These are phyloP conservation scores for Epichloe amarillans DNA, from an alignment of 2,329 filamentous ascomycete genomes.

Conservation along the genomic window DNA sequence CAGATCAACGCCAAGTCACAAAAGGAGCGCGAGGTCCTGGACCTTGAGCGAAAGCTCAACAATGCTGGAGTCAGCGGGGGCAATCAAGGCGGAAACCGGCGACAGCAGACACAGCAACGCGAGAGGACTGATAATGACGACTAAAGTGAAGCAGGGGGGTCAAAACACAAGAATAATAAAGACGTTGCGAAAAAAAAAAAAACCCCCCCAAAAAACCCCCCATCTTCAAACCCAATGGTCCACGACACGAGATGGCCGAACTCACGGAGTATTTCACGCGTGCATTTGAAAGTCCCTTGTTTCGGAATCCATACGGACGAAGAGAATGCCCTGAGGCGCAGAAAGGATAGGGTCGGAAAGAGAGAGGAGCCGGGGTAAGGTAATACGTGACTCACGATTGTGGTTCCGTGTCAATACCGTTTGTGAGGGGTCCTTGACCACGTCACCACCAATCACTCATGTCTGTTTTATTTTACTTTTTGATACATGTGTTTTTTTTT, in stretches of 20 bases:
- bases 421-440: background rate
- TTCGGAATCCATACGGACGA: too few species aligned
- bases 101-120: conserved; percentile 26
- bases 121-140: conserved; percentile 45
- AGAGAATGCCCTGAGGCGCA: too few species aligned
- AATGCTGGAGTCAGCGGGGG: conserved; percentile 24
- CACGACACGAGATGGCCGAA: too few species aligned
- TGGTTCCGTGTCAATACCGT: too few species aligned
- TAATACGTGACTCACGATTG: background rate
- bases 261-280: too few species aligned
- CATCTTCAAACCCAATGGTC: too few species aligned
- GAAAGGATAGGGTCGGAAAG: too few species aligned
- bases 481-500: background rate
- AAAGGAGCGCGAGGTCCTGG: conserved; percentile 63
- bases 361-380: too few species aligned
- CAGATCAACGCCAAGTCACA: conserved; percentile 65
- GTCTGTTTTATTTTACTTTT: background rate
- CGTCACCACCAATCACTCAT: background rate
- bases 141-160: conserved; percentile 19
- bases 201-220: too few species aligned
- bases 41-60: conserved; percentile 54
- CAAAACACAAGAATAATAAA: conserved; percentile 4
- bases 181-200: background rate
- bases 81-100: conserved; percentile 19
- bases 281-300: too few species aligned